A percentile compares a stretch with the other conserved stretches of the same genome.
phyloP scores from a whole-genome alignment of 1,139 yeast species.

The Geotrichum carabidarum region DNA sequence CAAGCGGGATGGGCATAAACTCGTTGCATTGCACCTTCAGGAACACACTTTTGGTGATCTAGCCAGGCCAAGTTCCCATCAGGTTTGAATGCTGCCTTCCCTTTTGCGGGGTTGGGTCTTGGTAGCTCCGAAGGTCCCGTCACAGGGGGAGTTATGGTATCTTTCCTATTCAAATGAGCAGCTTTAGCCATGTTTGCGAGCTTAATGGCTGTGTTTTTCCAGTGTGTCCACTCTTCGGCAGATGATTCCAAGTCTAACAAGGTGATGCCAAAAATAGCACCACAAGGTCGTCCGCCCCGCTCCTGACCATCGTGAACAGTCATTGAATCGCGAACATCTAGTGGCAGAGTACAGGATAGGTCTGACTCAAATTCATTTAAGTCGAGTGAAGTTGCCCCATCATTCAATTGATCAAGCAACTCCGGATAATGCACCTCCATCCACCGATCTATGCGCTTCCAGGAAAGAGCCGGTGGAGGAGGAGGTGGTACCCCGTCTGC shows the following conservation, averaged over 20 bases:
- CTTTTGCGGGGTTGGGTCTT: constrained; percentile 5
- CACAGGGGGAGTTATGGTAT: constrained; percentile 19
- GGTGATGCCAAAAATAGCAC: constrained; percentile 65
- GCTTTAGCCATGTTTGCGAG: constrained; percentile 25
- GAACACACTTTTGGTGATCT: constrained; percentile 59
- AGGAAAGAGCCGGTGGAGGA: constrained; percentile 64
- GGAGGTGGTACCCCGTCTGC: constrained; percentile 55
- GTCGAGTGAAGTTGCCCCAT: constrained; percentile 69
- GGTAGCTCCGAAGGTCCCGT: constrained; percentile 19
- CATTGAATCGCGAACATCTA: constrained; percentile 70
- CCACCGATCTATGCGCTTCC: constrained; percentile 73
- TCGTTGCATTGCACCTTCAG: constrained; percentile 64
- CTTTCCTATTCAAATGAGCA: constrained; percentile 18
- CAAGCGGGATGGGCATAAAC: constrained; percentile 82
- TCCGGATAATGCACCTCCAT: constrained; percentile 76
- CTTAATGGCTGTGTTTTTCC: constrained; percentile 61
- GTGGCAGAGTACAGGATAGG: constrained; percentile 59
- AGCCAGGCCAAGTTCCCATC: constrained; percentile 28
- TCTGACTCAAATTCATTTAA: constrained; percentile 73
- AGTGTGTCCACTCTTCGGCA: constrained; percentile 62
- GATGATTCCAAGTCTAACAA: constrained; percentile 67
- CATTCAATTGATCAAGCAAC: constrained; percentile 62
- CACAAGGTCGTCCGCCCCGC: constrained; percentile 68
- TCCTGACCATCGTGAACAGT: constrained; percentile 80
- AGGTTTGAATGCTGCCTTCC: not conserved